Base-by-base conservation (phyloP, 257 asterid genomes). In the Dorcoceras hygrometricum region DNA sequence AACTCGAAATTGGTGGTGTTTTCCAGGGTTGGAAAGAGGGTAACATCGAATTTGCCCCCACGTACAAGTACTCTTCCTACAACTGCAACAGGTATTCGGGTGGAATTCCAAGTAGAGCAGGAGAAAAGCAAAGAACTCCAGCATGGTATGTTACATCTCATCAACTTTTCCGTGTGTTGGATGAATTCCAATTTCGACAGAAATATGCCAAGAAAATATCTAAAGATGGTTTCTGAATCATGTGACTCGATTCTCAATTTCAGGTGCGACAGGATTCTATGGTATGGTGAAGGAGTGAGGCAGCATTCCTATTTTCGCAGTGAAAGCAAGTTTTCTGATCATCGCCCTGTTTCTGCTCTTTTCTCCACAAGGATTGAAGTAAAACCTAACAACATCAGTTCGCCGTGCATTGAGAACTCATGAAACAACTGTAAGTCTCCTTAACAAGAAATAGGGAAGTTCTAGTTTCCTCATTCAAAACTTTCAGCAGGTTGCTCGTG, bases 121-220 rank as follows among this genome's bases (percentile, higher is more conserved):
- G 98, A 59, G 96, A 91, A 83, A 91, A 91, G 82, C 95, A 86
- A 72, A 84, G 98, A 77, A 91, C 98, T 75, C 98, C 98, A 27
- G 98, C 98, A 76, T 91, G 96, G 98, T 91, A 24, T 65, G 27
- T 76, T 23, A 69, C 53, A 63, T 65, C 68, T 18, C n/a, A 6
- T 65, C 57, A 66, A 26, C 31, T 39, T 69, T 70, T 22, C 70
- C 70, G 22, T 6, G 68, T 57, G 57, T 50, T 28, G 10, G 36
- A 31, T 31, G 9, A 31, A 31, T 31, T 31, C 36, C 10, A 8
- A 31, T 51, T 8, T n/a, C 10, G 4, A 23, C 51, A 43, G n/a
- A 63, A 20, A 62, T 39, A 56, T 20, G 55, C 32, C 26, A 14
- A 57, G 8, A 31, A 6, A 2, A 0, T 6, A 2, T 58, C 73